Evolutionary conservation across 1,139 yeast species (phyloP).

Genomic region (Keqinozyma sinolaborantium): DNA sequence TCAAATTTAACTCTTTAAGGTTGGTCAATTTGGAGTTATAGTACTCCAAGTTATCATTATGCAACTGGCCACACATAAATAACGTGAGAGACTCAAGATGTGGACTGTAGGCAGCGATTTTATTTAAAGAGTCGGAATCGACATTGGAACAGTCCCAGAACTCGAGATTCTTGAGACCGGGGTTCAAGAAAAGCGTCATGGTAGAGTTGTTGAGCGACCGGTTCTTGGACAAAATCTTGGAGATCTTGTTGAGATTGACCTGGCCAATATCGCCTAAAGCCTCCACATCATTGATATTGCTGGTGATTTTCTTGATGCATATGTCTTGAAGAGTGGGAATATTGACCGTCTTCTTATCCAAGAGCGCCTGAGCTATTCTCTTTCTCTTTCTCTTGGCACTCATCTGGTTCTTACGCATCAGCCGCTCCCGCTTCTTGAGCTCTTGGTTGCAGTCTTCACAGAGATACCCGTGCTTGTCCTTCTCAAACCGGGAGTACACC

Average conservation of each 20-base stretch:
- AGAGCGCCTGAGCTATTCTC: constrained; percentile 76
- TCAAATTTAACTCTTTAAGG: constrained; percentile 54
- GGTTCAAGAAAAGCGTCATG: constrained; percentile 65
- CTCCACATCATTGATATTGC: constrained; percentile 73
- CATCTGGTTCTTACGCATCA: constrained; percentile 48
- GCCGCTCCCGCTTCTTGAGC: constrained; percentile 39
- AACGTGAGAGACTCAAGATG: constrained; percentile 61
- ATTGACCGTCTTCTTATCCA: constrained; percentile 62
- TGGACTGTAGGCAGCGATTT: constrained; percentile 80
- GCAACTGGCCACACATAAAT: constrained; percentile 91
- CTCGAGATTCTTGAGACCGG: constrained; percentile 53
- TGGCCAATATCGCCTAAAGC: constrained; percentile 77
- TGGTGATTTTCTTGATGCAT: constrained; percentile 69
- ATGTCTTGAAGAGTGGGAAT: constrained; percentile 77
- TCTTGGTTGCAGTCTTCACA: constrained; percentile 63
- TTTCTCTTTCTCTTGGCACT: constrained; percentile 72
- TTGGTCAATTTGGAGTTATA: constrained; percentile 54
- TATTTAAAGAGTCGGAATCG: constrained; percentile 58
- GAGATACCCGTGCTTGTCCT: constrained; percentile 52
- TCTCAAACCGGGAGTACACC: constrained; percentile 58
- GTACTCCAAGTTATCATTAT: constrained; percentile 69
- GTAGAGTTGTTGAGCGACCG: constrained; percentile 74
- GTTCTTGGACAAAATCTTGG: constrained; percentile 75
- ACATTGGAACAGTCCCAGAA: constrained; percentile 93
- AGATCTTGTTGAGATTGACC: constrained; percentile 59